These are phyloP conservation scores for Sextonia rubra DNA, from an alignment of 164 flowering plant genomes.

Conservation along the genomic window DNA sequence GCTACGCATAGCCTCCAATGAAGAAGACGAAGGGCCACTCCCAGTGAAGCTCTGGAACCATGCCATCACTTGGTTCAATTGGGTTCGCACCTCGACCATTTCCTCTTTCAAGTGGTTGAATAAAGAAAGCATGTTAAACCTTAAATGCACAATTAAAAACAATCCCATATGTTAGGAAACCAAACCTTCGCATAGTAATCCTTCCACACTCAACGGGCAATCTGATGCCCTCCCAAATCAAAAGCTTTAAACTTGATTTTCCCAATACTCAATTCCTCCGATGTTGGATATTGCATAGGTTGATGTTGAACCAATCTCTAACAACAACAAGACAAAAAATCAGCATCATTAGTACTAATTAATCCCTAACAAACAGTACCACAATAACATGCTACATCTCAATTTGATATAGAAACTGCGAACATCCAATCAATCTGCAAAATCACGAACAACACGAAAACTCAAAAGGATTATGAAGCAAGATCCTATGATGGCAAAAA, in stretches of 20 bases:
- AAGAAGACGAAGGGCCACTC: no score
- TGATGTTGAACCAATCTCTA: conserved; percentile 62
- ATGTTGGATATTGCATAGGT: conserved; percentile 58
- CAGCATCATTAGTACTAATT: no score
- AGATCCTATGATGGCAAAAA: background rate
- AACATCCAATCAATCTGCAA: background rate
- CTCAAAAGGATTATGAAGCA: background rate
- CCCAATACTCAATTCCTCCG: conserved; percentile 63
- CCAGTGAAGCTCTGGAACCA: no score
- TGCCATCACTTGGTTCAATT: no score
- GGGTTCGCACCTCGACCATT: no score
- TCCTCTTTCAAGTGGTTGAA: no score
- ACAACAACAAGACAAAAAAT: background rate
- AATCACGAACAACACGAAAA: no score
- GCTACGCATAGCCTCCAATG: no score
- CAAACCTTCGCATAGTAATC: conserved; percentile 58
- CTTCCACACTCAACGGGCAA: conserved; percentile 68
- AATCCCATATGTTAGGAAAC: background rate
- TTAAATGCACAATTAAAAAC: background rate
- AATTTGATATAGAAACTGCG: background rate
- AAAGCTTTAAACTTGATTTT: conserved; percentile 65
- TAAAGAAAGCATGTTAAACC: background rate
- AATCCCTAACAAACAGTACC: background rate
- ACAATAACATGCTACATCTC: no score
- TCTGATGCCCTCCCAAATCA: conserved; percentile 75